Base-by-base conservation (phyloP, 1,139 yeast genomes). In the Candida sojae region DNA sequence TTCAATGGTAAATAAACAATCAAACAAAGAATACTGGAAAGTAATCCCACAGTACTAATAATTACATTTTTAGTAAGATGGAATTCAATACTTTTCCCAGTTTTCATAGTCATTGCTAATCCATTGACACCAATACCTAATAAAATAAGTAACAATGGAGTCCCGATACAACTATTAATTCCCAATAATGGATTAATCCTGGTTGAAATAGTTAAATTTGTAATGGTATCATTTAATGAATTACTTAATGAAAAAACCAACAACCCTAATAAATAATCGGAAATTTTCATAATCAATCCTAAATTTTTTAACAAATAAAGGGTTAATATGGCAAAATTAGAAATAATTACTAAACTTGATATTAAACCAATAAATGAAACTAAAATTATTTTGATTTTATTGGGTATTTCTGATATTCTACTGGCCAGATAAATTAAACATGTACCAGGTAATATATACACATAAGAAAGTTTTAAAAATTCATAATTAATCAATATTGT, bases 91-190 rank as follows among this genome's bases (percentile, higher is more conserved):
- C 55, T 46, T 6, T 39, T 44, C 8, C 49, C 52, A 5, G 49
- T 42, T 37, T 44, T 43, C n/a, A 44, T 21, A 9, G 50, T 48
- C 1, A 55, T 50, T 5, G 60, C 50, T 12, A 63, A 45, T 23
- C 76, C 75, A 58, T 73, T 74, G 10, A 66, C 56, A 0, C 80
- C 79, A 17, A 75, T 58, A 0, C 79, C 80, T 10, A 74, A 56
- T 47, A 74, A 57, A 2, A 72, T 67, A 12, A 70, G 56, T 11
- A 75, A 55, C 23, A 73, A 58, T 2, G 79, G 79, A 0, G 80
- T 70, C 0, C 79, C 79, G 41, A 75, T 57, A 53, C 78, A 73
- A 1, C 79, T 62, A 54, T 71, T 71, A 7, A 74, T 57, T 1
- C 79, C 80, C 31, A 71, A 59, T 12, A 68, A 57, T 2, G 77